Evolutionary conservation across 345 rosid species (phyloP).

Genomic region (Theobroma cacao): DNA sequence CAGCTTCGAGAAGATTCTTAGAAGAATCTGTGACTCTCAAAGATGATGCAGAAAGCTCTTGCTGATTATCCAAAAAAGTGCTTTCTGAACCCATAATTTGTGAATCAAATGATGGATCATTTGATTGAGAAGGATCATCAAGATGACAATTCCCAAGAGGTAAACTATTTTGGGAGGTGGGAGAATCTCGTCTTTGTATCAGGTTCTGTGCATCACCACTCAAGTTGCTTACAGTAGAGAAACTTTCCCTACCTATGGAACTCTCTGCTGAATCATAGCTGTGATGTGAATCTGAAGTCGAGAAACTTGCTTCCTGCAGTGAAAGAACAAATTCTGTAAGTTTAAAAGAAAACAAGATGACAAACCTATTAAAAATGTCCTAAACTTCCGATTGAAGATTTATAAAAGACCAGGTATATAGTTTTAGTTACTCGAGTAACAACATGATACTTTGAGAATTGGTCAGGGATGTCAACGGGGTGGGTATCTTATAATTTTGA

Average conservation of each 20-base stretch:
- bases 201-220: slow-evolving; percentile 11
- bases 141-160: slow-evolving; percentile 3
- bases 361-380: neutral
- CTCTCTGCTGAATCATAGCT: slow-evolving; percentile 36
- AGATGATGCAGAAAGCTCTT: slow-evolving; percentile 19
- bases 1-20: slow-evolving; percentile 42
- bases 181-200: slow-evolving; percentile 22
- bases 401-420: too few relatives aligned
- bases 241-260: slow-evolving; percentile 19
- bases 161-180: slow-evolving; percentile 17
- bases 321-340: neutral
- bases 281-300: slow-evolving; percentile 30
- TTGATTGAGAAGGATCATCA: slow-evolving; percentile 30
- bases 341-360: neutral
- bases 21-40: slow-evolving; percentile 33
- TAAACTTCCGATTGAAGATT: neutral
- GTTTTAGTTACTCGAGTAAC: too few relatives aligned
- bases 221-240: slow-evolving; percentile 4
- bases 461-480: too few relatives aligned
- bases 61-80: slow-evolving; percentile 23
- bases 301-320: slow-evolving; percentile 33
- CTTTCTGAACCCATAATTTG: slow-evolving; percentile 18
- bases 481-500: too few relatives aligned
- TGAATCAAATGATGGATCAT: slow-evolving; percentile 26
- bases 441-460: too few relatives aligned